Evolutionary conservation across 495 filamentous ascomycete species (phyloP).

Genomic region (Lasiosphaeriaceae sp.): DNA sequence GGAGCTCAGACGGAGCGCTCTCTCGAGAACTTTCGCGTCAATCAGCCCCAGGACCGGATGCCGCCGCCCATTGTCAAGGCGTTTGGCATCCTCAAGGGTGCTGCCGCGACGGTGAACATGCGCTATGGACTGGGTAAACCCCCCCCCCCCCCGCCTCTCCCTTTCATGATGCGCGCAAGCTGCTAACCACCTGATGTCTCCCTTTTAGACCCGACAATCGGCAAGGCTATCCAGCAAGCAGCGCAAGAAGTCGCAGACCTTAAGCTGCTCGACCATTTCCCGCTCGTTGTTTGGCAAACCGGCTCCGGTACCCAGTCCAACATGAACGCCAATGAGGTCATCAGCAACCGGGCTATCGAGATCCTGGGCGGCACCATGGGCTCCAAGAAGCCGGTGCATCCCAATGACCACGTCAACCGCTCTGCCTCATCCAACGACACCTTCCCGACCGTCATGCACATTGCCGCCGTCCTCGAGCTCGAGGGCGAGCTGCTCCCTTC

Average conservation of each 20-base stretch:
- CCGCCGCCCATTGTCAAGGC: conserved; percentile 86
- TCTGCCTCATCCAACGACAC: conserved; percentile 98
- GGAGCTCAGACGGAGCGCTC: conserved; percentile 98
- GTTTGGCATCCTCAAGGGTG: conserved; percentile 96
- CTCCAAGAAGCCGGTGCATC: conserved; percentile 95
- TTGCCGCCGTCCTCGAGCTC: conserved; percentile 91
- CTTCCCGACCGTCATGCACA: conserved; percentile 99
- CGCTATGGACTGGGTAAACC: conserved; percentile 82
- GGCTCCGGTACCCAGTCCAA: conserved; percentile 98
- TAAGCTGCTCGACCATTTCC: conserved; percentile 97
- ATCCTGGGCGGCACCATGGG: conserved; percentile 93
- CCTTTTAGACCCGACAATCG: conserved; percentile 75
- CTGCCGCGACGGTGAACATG: conserved; percentile 95
- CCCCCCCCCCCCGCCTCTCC: conserved; percentile 6
- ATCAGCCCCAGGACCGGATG: conserved; percentile 98
- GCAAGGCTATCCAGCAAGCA: conserved; percentile 90
- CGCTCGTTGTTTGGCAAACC: conserved; percentile 98
- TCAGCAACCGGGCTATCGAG: conserved; percentile 98
- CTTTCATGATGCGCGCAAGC: conserved; percentile 14
- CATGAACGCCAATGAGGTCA: conserved; percentile 99
- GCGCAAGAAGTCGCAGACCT: conserved; percentile 88
- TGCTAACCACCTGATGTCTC: conserved; percentile 9
- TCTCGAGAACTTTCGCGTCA: conserved; percentile 96
- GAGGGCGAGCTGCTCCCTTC: conserved; percentile 80
- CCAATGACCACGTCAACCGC: conserved; percentile 99